Evolutionary conservation across 495 filamentous ascomycete species (phyloP), one percentile per base, ranked within the genome.

Genomic region (Barbatosphaeria neglecta): DNA sequence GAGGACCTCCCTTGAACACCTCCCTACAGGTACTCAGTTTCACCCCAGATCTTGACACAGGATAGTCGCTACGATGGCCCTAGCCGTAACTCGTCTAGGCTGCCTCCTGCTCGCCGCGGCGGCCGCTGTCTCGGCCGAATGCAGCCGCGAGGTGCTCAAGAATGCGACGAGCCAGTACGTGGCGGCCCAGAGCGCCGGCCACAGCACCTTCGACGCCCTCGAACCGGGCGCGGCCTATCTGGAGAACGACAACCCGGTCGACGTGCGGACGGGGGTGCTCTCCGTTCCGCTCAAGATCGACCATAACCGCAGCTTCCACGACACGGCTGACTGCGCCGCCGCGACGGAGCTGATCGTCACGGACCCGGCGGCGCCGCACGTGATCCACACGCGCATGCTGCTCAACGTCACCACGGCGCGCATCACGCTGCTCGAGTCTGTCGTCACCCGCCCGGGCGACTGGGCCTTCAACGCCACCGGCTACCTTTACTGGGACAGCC

Each of bases 401-500:
- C 60, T 65, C 48, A 51, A 50, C 38, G 49, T 47, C 24, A 53
- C 51, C 27, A 57, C 64, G 31, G 47, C 56, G 19, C 60, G 59
- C n/a, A 43, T 53, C 23, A 43, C 45, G 25, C 38, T 53, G 44
- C 60, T 76, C 31, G 72, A 73, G 57, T 61, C 61, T 8, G 54
- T 76, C 13, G 66, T 65, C 31, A 66, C 65, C 9, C 66, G 63
- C 39, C 61, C 61, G 37, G 65, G 64, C 22, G 61, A 68, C 44
- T 72, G 72, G 70, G 58, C 69, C 6, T 75, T 75, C 58, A 72
- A 75, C 48, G 68, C 70, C 5, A 66, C 64, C 2, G 62, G 64
- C 19, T 72, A 69, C 33, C 58, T 66, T 28, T 55, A 64, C 44
- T 72, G 66, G 54, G 61, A 65, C 8, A 50, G 56, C 13, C 51